These are phyloP conservation scores for Zygosaccharomyces siamensis DNA, from an alignment of 805 yeast genomes.

Conservation along the genomic window DNA sequence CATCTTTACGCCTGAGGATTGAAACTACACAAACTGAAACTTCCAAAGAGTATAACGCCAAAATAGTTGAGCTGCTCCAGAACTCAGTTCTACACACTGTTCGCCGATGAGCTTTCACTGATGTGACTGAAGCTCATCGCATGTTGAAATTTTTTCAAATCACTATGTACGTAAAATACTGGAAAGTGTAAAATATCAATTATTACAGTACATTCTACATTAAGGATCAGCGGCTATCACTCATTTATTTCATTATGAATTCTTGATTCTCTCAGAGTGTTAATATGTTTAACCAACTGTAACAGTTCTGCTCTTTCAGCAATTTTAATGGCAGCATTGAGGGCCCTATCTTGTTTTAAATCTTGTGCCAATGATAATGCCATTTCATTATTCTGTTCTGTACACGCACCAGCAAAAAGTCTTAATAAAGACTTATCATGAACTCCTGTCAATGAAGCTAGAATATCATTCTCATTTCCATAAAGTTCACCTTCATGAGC, in stretches of 20 bases:
- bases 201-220: background rate
- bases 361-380: constrained; percentile 67
- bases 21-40: background rate
- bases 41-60: background rate
- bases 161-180: constrained; percentile 10
- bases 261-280: constrained; percentile 46
- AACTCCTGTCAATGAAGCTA: constrained; percentile 48
- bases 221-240: constrained; percentile 3
- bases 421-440: constrained; percentile 77
- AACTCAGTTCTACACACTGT: background rate
- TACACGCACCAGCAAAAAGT: constrained; percentile 69
- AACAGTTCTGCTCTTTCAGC: constrained; percentile 66
- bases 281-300: constrained; percentile 49
- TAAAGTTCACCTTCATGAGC: constrained; percentile 41
- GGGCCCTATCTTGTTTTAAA: constrained; percentile 70
- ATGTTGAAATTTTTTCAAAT: constrained; percentile 21
- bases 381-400: constrained; percentile 55
- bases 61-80: background rate
- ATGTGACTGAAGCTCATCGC: constrained; percentile 21
- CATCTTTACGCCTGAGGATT: constrained; percentile 1
- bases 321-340: constrained; percentile 78
- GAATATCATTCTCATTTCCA: constrained; percentile 47
- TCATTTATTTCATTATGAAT: constrained; percentile 24
- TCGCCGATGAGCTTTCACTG: constrained; percentile 2
- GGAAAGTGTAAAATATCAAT: no score